Percentiles rank a stretch among this genome's conserved stretches.
phyloP scores from a whole-genome alignment of 257 asterid species.

The Ligustrum vulgare region DNA sequence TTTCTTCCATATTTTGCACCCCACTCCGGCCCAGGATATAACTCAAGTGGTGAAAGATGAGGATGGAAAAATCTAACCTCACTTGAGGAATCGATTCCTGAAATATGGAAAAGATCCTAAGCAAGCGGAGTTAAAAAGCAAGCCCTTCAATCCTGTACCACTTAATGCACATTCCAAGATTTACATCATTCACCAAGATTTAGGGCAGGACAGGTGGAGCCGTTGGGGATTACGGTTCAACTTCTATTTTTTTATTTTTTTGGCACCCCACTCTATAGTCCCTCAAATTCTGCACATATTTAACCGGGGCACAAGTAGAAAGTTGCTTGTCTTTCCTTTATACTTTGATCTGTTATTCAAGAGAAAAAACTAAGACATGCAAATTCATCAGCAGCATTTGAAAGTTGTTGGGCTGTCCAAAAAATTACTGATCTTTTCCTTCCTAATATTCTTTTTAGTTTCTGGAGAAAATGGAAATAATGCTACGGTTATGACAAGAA shows the following conservation, averaged over 20 bases:
- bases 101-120: too few species aligned
- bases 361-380: conserved; percentile 23
- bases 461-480: conserved; percentile 21
- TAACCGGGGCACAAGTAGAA: not conserved
- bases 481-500: conserved; percentile 13
- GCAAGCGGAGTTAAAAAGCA: too few species aligned
- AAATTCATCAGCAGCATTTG: conserved; percentile 6
- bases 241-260: too few species aligned
- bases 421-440: conserved; percentile 26
- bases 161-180: too few species aligned
- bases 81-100: too few species aligned
- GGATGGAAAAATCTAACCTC: too few species aligned
- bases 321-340: not conserved
- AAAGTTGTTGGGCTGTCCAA: conserved; percentile 8
- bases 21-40: too few species aligned
- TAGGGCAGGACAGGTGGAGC: too few species aligned
- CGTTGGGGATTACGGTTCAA: too few species aligned
- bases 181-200: too few species aligned
- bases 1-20: conserved; percentile 18
- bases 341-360: not conserved
- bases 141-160: too few species aligned
- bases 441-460: conserved; percentile 20
- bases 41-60: too few species aligned
- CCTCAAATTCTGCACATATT: not conserved
- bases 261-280: not conserved